Evolutionary conservation across 1,284 basidiomycete genomes (phyloP).

Genomic region (Rhodotorula mucilaginosa): DNA sequence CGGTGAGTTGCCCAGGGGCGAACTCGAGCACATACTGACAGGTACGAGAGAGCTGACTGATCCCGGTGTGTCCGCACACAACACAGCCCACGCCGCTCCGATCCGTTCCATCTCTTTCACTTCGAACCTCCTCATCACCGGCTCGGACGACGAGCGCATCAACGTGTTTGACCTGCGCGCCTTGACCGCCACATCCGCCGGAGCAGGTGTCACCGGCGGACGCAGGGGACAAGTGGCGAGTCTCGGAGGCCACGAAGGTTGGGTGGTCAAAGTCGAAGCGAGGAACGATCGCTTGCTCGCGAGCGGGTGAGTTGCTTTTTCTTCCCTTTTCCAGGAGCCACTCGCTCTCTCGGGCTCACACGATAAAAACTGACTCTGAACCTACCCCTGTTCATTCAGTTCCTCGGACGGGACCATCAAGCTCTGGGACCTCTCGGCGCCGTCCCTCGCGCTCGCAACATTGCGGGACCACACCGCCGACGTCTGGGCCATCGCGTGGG

Average conservation of each 20-base stretch:
- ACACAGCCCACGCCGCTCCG: conserved; percentile 41
- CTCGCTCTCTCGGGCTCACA: neutral
- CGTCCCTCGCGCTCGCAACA: conserved; percentile 37
- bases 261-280: conserved; percentile 38
- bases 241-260: conserved; percentile 42
- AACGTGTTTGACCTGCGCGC: conserved; percentile 44
- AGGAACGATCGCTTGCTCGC: conserved; percentile 40
- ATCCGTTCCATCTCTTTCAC: conserved; percentile 44
- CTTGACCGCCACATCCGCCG: conserved; percentile 16
- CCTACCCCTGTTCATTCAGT: neutral
- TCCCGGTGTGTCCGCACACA: too few relatives aligned
- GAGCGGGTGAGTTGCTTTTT: conserved; percentile 26
- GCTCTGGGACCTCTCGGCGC: conserved; percentile 41
- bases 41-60: too few relatives aligned
- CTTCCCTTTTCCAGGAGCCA: neutral
- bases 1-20: conserved; percentile 11
- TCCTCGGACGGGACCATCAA: conserved; percentile 42
- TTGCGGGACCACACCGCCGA: conserved; percentile 42
- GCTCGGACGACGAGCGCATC: conserved; percentile 44
- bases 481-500: conserved; percentile 43
- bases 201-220: conserved; percentile 15
- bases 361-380: neutral
- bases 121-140: conserved; percentile 42
- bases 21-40: neutral
- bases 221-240: conserved; percentile 41